These are phyloP conservation scores for Ophiostoma sp. DNA, from an alignment of 2,329 filamentous ascomycete species.

Conservation along the genomic window DNA sequence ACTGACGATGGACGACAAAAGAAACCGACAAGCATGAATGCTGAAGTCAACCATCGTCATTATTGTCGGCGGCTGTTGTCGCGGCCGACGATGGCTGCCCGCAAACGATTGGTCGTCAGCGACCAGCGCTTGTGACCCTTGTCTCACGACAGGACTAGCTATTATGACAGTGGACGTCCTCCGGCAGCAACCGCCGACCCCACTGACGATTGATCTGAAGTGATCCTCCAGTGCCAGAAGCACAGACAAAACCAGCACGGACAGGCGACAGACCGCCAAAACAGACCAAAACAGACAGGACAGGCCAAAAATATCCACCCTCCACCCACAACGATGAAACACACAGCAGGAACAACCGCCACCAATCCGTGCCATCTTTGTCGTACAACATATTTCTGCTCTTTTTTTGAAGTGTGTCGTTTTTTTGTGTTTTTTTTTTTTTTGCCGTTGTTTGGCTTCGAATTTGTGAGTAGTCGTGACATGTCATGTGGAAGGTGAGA, in stretches of 20 bases:
- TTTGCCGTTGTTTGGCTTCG: too few relatives aligned
- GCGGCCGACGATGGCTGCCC: background rate
- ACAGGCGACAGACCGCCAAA: background rate
- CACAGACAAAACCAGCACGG: background rate
- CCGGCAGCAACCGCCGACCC: conserved; percentile 18
- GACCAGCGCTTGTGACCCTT: conserved; percentile 21
- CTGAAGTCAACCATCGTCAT: too few relatives aligned
- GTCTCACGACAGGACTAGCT: too few relatives aligned
- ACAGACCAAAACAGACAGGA: background rate
- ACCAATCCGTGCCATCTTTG: background rate
- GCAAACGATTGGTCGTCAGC: conserved; percentile 23
- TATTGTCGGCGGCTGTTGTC: conserved; percentile 12
- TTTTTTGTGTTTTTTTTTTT: too few relatives aligned
- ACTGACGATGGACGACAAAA: background rate
- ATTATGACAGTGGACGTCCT: background rate
- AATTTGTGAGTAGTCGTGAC: background rate
- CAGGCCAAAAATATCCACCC: background rate
- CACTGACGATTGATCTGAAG: background rate
- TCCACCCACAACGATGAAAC: background rate
- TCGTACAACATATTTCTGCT: background rate
- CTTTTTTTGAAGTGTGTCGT: too few relatives aligned
- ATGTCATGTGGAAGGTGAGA: background rate
- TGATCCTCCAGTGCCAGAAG: background rate
- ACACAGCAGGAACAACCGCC: background rate
- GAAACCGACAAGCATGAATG: background rate